These are phyloP conservation scores for Orychophragmus violaceus DNA, from an alignment of 345 rosid species.

Conservation along the genomic window DNA sequence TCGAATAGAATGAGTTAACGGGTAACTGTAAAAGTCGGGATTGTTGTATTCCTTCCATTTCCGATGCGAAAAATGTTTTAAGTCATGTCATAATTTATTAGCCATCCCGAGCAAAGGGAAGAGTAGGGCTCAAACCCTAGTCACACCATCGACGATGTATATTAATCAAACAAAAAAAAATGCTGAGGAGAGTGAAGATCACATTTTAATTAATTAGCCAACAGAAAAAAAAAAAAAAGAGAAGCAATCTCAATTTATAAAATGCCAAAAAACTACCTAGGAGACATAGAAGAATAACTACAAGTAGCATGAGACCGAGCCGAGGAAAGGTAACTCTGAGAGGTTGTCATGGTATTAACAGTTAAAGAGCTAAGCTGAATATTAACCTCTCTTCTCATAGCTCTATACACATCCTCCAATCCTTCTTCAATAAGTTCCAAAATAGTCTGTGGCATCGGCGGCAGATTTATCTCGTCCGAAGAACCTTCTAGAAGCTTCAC, in stretches of 20 bases:
- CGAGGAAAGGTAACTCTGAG: slow-evolving; percentile 36
- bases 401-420: slow-evolving; percentile 63
- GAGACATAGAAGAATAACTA: slow-evolving; percentile 87
- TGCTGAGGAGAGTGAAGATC: not conserved
- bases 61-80: too few relatives aligned
- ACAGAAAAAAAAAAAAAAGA: not conserved
- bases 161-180: too few relatives aligned
- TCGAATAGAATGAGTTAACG: too few relatives aligned
- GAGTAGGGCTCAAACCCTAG: too few relatives aligned
- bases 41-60: too few relatives aligned
- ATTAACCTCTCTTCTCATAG: slow-evolving; percentile 73
- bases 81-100: too few relatives aligned
- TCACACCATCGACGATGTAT: too few relatives aligned
- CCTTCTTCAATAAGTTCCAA: slow-evolving; percentile 81
- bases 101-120: too few relatives aligned
- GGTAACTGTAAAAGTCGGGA: too few relatives aligned
- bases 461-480: slow-evolving; percentile 38
- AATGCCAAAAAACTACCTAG: slow-evolving; percentile 66
- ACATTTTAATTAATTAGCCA: not conserved
- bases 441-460: slow-evolving; percentile 86
- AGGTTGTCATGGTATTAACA: slow-evolving; percentile 21
- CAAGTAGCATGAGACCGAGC: slow-evolving; percentile 77
- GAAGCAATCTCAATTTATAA: too few relatives aligned
- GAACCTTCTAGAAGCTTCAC: slow-evolving; percentile 70
- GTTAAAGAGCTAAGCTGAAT: slow-evolving; percentile 50